Evolutionary conservation across 352 stramenopile species (phyloP), one percentile per base, ranked within the genome.

Genomic region (Globisporangium ultimum): DNA sequence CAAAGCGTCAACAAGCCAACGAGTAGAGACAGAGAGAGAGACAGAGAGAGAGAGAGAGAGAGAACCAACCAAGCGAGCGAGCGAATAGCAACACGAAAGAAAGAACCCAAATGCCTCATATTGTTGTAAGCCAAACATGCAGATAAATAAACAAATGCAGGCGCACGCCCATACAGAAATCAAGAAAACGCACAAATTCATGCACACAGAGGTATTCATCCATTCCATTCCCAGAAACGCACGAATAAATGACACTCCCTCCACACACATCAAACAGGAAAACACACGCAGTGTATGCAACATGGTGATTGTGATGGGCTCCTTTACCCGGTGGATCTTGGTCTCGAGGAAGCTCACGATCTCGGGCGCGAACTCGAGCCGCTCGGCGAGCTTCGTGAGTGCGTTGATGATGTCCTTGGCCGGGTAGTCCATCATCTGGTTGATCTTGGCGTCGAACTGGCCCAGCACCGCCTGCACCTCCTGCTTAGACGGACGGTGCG

Each of bases 341-440:
- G 83, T 93, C 66, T 93, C 84, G 58, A 95, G 74, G 76, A 95
- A 95, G 64, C 75, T 84, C 72, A 91, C 86, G 68, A 95, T 86
- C 69, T 93, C 81, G 48, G 78, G 73, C 48, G 84, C 84, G 67
- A 88, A 90, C 57, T 87, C 62, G 32, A 78, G 49, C 53, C 80
- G 79, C 68, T 92, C 85, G 8, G 87, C 84, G 60, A 93, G 71
- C 78, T 88, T 96, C 48, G 87, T 95, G 55, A 96, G 78, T 50
- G 80, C 61, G 64, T 95, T 95, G 77, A 96, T 96, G 64, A 87
- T 90, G 72, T 91, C 81, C 52, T 95, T 95, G 41, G 87, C 87
- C 11, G 87, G 87, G 61, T 94, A 93, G 67, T 88, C 81, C 69
- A 76, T 81, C 83, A 96, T 89, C 38, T 80, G 66, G 68, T 93